Percentiles rank a stretch among this genome's conserved stretches.
Conservation (phyloP, 2,329 filamentous ascomycete species). For the Harringtonia lauricola region DNA sequence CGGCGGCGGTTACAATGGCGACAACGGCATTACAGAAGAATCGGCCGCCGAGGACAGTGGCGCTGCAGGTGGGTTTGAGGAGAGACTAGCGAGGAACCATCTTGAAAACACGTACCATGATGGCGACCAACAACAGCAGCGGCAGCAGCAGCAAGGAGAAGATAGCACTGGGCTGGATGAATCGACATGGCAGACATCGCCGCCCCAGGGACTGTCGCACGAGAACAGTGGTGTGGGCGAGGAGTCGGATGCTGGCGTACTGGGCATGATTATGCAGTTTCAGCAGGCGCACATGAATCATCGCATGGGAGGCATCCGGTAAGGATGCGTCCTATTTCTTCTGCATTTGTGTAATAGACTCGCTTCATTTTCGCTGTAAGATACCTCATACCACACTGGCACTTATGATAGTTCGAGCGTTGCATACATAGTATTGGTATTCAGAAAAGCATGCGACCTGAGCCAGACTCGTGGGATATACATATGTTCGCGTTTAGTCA, state of each 20-base stretch:
- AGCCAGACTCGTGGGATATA: too few relatives aligned
- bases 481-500: too few relatives aligned
- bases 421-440: too few relatives aligned
- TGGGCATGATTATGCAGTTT: constrained; percentile 47
- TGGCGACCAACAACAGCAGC: constrained; percentile 35
- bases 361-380: too few relatives aligned
- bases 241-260: constrained; percentile 41
- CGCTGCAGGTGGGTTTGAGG: constrained; percentile 21
- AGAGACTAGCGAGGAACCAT: constrained; percentile 8
- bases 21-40: constrained; percentile 44
- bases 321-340: too few relatives aligned
- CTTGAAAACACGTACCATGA: constrained; percentile 27
- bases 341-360: too few relatives aligned
- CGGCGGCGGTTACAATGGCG: constrained; percentile 33
- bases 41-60: constrained; percentile 25
- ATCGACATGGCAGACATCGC: constrained; percentile 49
- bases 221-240: constrained; percentile 38
- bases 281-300: constrained; percentile 44
- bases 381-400: too few relatives aligned
- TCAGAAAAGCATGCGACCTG: too few relatives aligned
- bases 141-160: constrained; percentile 33
- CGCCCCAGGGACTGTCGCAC: constrained; percentile 36
- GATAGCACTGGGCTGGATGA: constrained; percentile 38
- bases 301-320: constrained; percentile 15
- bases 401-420: too few relatives aligned